A percentile compares a stretch with the other conserved stretches of the same genome.
These are phyloP conservation scores for Leptodontidium sp. DNA, from an alignment of 2,329 filamentous ascomycete species.

Conservation along the genomic window DNA sequence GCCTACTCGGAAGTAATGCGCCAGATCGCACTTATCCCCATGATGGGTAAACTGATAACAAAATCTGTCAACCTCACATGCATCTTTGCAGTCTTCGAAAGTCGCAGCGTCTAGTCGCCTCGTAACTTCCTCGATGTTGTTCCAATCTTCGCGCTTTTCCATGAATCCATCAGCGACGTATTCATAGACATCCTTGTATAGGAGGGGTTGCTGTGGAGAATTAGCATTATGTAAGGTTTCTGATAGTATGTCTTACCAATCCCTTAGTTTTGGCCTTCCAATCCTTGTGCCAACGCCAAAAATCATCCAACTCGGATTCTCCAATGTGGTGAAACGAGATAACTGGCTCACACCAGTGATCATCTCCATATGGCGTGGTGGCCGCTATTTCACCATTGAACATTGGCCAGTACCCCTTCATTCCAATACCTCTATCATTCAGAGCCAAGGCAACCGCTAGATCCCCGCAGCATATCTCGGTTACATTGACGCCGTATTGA, in stretches of 20 bases:
- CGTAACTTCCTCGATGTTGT: slow-evolving; percentile 19
- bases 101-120: background rate
- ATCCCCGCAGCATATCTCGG: slow-evolving; percentile 29
- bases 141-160: slow-evolving; percentile 20
- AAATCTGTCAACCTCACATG: slow-evolving; percentile 22
- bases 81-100: slow-evolving; percentile 25
- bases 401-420: slow-evolving; percentile 34
- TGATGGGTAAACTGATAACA: slow-evolving; percentile 28
- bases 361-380: slow-evolving; percentile 25
- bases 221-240: background rate
- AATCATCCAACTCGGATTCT: slow-evolving; percentile 23
- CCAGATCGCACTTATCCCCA: slow-evolving; percentile 18
- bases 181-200: slow-evolving; percentile 22
- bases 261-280: slow-evolving; percentile 27
- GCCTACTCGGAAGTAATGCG: slow-evolving; percentile 24
- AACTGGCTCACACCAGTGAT: slow-evolving; percentile 34
- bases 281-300: slow-evolving; percentile 28
- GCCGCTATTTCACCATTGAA: slow-evolving; percentile 31
- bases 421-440: slow-evolving; percentile 19
- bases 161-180: slow-evolving; percentile 26
- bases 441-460: slow-evolving; percentile 26
- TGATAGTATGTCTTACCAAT: slow-evolving; percentile 21
- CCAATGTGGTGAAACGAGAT: slow-evolving; percentile 32
- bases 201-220: slow-evolving; percentile 18
- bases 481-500: slow-evolving; percentile 25